Evolutionary conservation across 495 filamentous ascomycete species (phyloP).

Genomic region (Staphylotrichum longicolle): DNA sequence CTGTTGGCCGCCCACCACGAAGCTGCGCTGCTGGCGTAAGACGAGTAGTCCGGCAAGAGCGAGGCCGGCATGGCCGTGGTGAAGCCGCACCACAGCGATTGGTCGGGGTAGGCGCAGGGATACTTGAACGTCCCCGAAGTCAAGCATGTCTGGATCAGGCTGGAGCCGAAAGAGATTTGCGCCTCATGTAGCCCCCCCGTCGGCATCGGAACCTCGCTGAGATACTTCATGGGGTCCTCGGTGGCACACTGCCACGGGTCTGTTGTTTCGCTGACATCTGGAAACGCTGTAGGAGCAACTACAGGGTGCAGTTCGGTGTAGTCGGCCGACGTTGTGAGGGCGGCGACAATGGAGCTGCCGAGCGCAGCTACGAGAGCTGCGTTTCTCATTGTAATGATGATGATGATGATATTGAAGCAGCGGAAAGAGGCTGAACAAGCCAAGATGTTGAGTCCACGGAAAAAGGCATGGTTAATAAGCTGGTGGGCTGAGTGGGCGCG

Average conservation of each 20-base stretch:
- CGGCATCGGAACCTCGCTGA: not conserved
- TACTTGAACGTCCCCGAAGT: not conserved
- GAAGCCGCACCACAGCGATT: conserved; percentile 7
- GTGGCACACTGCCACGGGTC: conserved; percentile 3
- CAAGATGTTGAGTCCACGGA: no score
- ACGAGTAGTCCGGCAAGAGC: not conserved
- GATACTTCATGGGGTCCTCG: not conserved
- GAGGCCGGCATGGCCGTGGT: conserved; percentile 9
- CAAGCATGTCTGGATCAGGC: not conserved
- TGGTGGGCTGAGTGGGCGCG: no score
- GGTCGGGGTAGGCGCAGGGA: conserved; percentile 5
- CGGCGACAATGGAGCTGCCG: no score
- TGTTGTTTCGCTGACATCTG: not conserved
- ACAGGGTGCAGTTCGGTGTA: not conserved
- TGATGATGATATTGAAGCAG: no score
- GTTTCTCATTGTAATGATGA: no score
- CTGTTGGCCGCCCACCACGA: conserved; percentile 8
- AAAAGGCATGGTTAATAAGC: no score
- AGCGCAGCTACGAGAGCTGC: no score
- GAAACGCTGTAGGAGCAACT: not conserved
- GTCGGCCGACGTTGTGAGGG: not conserved
- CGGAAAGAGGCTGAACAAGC: no score
- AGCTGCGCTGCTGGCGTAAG: not conserved
- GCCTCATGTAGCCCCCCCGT: not conserved
- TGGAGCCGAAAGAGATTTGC: not conserved